phyloP scores from a whole-genome alignment of 768 basidiomycete genomes.

The Mycena latifolia region DNA sequence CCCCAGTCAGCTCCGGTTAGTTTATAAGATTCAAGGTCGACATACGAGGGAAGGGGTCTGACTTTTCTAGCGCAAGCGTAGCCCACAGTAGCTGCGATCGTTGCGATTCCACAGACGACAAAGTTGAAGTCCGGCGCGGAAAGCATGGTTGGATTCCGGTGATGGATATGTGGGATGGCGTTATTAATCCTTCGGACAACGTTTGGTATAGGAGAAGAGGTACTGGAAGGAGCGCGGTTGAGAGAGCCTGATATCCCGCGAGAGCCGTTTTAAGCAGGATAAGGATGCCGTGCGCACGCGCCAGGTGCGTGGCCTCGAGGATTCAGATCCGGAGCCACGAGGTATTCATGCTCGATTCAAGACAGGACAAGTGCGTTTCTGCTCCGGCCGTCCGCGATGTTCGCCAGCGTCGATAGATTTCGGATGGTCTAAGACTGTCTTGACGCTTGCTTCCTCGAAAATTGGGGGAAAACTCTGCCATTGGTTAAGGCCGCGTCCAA shows the following conservation, averaged over 20 bases:
- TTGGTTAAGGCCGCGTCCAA: too few species aligned
- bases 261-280: slow-evolving; percentile 28
- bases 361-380: not conserved
- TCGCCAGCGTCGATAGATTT: not conserved
- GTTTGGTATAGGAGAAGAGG: not conserved
- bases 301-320: slow-evolving; percentile 36
- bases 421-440: too few species aligned
- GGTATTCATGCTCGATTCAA: slow-evolving; percentile 19
- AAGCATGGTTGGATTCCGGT: slow-evolving; percentile 50
- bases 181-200: not conserved
- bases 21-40: slow-evolving; percentile 45
- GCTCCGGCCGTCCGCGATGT: not conserved
- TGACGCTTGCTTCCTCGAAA: too few species aligned
- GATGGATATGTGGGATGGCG: not conserved
- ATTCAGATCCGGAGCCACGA: slow-evolving; percentile 29
- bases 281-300: slow-evolving; percentile 28
- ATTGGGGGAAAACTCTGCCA: too few species aligned
- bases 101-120: slow-evolving; percentile 68
- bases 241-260: not conserved
- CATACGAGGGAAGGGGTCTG: slow-evolving; percentile 34
- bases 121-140: slow-evolving; percentile 67
- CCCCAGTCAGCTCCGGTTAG: slow-evolving; percentile 8
- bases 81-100: slow-evolving; percentile 70
- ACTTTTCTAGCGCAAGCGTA: slow-evolving; percentile 65
- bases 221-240: not conserved